phyloP scores from a whole-genome alignment of 2,329 filamentous ascomycete species.

The Monosporascus sp. region DNA sequence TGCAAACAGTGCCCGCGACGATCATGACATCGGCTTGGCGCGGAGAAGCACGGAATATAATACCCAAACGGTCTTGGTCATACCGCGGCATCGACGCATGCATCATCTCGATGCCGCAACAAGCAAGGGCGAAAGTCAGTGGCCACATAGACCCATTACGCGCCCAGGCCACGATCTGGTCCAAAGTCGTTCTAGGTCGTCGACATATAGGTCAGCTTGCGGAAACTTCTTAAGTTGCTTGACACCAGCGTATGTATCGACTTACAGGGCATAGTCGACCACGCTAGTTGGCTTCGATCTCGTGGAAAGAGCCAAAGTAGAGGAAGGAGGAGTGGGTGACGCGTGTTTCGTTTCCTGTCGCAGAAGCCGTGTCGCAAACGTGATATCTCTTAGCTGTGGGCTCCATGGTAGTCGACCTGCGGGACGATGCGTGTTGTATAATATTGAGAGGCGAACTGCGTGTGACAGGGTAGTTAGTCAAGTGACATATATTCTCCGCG shows the following conservation, averaged over 20 bases:
- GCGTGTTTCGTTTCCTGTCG: neutral
- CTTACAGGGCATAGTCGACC: constrained; percentile 15
- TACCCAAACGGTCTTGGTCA: constrained; percentile 82
- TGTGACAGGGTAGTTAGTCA: neutral
- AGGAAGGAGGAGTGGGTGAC: neutral
- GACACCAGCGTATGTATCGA: neutral
- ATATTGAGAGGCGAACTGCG: neutral
- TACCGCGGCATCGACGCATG: constrained; percentile 81
- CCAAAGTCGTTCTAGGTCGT: constrained; percentile 55
- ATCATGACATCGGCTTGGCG: constrained; percentile 92
- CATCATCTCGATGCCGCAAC: constrained; percentile 92
- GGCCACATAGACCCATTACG: constrained; percentile 83
- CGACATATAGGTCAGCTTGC: neutral
- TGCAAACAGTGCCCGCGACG: constrained; percentile 85
- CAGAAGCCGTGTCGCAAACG: neutral
- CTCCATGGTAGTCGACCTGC: neutral
- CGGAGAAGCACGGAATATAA: constrained; percentile 85
- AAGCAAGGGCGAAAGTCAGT: constrained; percentile 82
- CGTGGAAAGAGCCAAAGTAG: constrained; percentile 1
- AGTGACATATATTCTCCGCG: neutral
- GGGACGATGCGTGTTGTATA: neutral
- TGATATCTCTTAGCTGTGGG: neutral
- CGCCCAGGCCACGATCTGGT: constrained; percentile 77
- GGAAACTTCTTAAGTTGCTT: neutral
- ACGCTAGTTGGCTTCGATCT: constrained; percentile 6